Evolutionary conservation across 2,329 filamentous ascomycete genomes (phyloP).

Genomic region (Fusarium sarcochroum): DNA sequence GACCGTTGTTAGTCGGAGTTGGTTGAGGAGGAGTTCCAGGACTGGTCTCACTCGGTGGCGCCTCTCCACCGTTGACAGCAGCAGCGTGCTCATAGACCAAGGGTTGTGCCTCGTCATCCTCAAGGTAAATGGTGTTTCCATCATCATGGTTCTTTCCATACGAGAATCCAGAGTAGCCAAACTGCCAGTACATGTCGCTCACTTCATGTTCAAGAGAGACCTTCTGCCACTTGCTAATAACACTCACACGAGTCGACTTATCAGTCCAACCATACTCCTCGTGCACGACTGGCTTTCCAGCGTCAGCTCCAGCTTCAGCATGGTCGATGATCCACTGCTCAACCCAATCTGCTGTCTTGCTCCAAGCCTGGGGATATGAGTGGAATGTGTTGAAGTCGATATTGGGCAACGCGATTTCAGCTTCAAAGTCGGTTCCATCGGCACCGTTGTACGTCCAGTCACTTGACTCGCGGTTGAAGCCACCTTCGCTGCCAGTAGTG

Average conservation of each 20-base stretch:
- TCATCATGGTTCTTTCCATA: constrained; percentile 69
- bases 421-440: constrained; percentile 68
- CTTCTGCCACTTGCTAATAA: constrained; percentile 64
- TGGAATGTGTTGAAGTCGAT: constrained; percentile 70
- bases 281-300: constrained; percentile 63
- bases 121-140: constrained; percentile 69
- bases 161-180: constrained; percentile 64
- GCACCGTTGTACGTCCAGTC: constrained; percentile 63
- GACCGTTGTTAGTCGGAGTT: constrained; percentile 15
- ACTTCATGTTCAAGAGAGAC: constrained; percentile 63
- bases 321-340: constrained; percentile 69
- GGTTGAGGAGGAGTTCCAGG: constrained; percentile 18
- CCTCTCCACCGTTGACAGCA: constrained; percentile 51
- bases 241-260: constrained; percentile 61
- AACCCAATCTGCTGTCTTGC: constrained; percentile 65
- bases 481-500: constrained; percentile 71
- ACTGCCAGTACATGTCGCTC: constrained; percentile 70
- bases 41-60: neutral
- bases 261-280: constrained; percentile 59
- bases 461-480: constrained; percentile 61
- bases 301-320: constrained; percentile 54
- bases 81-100: constrained; percentile 62
- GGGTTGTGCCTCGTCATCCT: constrained; percentile 61
- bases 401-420: constrained; percentile 59
- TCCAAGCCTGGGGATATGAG: constrained; percentile 69